Evolutionary conservation across 495 filamentous ascomycete genomes (phyloP).

Genomic region (Penicillium cosmopolitanum): DNA sequence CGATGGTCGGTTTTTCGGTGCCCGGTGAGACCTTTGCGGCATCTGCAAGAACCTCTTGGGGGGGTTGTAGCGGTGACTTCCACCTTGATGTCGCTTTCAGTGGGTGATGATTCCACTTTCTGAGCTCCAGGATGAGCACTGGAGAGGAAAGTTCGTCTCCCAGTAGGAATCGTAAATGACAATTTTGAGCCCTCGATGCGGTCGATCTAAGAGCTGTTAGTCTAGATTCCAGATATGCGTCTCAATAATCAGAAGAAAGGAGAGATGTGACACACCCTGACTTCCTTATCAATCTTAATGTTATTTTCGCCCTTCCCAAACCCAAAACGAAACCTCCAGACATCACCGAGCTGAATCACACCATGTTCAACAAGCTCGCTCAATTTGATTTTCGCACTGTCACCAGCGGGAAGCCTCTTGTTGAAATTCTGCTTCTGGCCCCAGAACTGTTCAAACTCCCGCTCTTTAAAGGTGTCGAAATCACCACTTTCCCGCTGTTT

Average conservation of each 20-base stretch:
- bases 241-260: neutral
- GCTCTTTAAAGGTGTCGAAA: constrained; percentile 70
- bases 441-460: constrained; percentile 72
- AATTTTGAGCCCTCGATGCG: constrained; percentile 38
- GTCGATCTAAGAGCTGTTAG: constrained; percentile 37
- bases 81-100: neutral
- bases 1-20: neutral
- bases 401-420: constrained; percentile 43
- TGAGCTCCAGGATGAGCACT: constrained; percentile 1
- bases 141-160: constrained; percentile 44
- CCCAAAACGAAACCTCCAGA: constrained; percentile 48
- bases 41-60: neutral
- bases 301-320: constrained; percentile 34
- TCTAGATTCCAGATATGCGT: neutral
- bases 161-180: constrained; percentile 50
- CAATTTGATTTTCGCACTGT: constrained; percentile 54
- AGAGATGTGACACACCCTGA: constrained; percentile 35
- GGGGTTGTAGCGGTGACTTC: neutral
- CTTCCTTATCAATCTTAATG: constrained; percentile 54
- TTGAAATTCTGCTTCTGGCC: constrained; percentile 60
- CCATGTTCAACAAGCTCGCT: constrained; percentile 48
- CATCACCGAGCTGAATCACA: constrained; percentile 53
- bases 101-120: neutral
- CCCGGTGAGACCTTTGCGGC: neutral
- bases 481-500: constrained; percentile 64